phyloP scores from a whole-genome alignment of 129 eudicot species.

The Escallonia rubra region DNA sequence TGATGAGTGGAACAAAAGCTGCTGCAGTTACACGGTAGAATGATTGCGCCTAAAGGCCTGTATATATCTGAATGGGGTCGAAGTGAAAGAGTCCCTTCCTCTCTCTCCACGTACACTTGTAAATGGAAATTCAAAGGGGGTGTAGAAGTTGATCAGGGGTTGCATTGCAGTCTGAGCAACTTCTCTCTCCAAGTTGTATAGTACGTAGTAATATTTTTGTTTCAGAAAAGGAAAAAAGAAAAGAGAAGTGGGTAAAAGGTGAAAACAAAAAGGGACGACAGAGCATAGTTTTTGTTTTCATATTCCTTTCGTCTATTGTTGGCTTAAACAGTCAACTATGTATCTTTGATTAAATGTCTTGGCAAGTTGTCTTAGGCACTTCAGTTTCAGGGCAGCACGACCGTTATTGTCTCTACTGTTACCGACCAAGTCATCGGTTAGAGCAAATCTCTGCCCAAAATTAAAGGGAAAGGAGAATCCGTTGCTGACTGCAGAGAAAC shows the following conservation, averaged over 20 bases:
- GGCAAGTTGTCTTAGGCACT: no score
- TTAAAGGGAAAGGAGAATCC: no score
- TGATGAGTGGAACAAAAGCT: slow-evolving; percentile 1
- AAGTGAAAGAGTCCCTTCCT: slow-evolving; percentile 15
- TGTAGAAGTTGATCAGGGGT: slow-evolving; percentile 14
- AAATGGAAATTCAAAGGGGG: slow-evolving; percentile 19
- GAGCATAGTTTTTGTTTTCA: not conserved
- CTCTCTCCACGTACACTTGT: slow-evolving; percentile 31
- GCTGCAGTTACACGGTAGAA: not conserved
- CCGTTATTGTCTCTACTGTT: no score
- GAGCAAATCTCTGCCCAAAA: no score
- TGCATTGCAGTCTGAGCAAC: slow-evolving; percentile 19
- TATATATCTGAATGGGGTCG: no score
- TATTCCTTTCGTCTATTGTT: no score
- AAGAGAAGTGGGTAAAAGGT: not conserved
- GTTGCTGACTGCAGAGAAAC: no score
- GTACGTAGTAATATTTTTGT: slow-evolving; percentile 8
- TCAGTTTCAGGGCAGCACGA: no score
- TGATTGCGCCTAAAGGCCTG: not conserved
- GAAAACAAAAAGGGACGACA: slow-evolving; percentile 3
- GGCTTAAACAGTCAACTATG: no score
- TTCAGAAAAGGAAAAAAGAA: not conserved
- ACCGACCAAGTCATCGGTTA: no score
- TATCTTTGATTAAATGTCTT: no score
- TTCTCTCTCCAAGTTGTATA: slow-evolving; percentile 30